Evolutionary conservation across 441 rosid species (phyloP), one percentile per base, ranked within the genome.

Genomic region (Pelargonium australe): DNA sequence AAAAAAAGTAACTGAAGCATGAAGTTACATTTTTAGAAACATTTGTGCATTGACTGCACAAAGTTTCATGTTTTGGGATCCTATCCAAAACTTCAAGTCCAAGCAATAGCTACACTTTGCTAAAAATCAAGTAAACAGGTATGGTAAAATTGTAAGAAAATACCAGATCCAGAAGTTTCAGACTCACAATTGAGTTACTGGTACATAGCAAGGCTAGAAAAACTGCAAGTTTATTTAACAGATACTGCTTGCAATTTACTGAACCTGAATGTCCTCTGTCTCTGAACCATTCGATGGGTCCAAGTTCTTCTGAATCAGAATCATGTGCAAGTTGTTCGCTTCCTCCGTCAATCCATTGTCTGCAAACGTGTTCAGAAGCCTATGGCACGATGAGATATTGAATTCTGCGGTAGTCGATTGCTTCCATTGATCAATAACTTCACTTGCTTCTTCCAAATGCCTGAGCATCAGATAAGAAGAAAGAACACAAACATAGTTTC

Each of bases 361-460:
- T 66, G 67, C 74, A 55, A 89, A 80, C 61, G 88, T 85, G 60
- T 78, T 73, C 82, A 86, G 67, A 75, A 94, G 79, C 82, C 90
- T 80, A 17, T 14, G 65, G 68, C 92, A 91, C 9, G 89, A 81
- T 51, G 88, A 73, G 69, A 64, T 49, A 72, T 89, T 90, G 69
- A 91, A 85, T 16, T 78, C 85, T 62, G 85, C 79, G 16, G 72
- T 65, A n/a, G 84, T 79, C 11, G 88, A 87, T 65, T 85, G 86
- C 79, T 83, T 91, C 99, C 99, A 91, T 53, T 88, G 94, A 69
- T 85, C 85, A 23, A 94, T 78, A 81, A 89, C 80, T 71, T 89
- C 91, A 64, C 80, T 91, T 0, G 74, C 89, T 84, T 90, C 96
- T 76, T 83, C 86, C 73, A 79, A 63, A 57, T 82, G 83, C 47